Conservation (phyloP, 805 yeast species). For the Candida xyloterini region DNA sequence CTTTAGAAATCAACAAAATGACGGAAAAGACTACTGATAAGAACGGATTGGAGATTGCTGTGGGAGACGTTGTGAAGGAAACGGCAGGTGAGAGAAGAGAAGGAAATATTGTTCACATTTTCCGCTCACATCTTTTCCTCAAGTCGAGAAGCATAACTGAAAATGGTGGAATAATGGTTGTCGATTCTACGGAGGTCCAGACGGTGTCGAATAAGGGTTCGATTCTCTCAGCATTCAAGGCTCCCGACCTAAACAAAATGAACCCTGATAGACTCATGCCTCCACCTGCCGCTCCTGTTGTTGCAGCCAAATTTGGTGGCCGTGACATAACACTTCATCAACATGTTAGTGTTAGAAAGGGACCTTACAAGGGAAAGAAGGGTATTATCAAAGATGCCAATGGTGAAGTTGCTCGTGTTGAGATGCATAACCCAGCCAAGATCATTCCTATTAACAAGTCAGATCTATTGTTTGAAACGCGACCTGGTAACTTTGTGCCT, state of each 20-base stretch:
- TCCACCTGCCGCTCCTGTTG: constrained; percentile 55
- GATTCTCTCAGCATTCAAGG: constrained; percentile 49
- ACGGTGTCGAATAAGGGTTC: constrained; percentile 83
- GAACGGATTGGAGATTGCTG: constrained; percentile 77
- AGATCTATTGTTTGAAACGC: constrained; percentile 66
- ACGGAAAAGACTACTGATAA: constrained; percentile 84
- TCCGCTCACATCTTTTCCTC: constrained; percentile 73
- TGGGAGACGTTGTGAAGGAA: constrained; percentile 93
- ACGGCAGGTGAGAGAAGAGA: constrained; percentile 78
- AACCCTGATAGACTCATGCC: constrained; percentile 72
- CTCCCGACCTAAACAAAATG: constrained; percentile 76
- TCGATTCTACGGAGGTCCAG: constrained; percentile 68
- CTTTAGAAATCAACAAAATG: constrained; percentile 59
- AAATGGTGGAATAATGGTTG: constrained; percentile 89
- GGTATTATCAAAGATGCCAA: constrained; percentile 94
- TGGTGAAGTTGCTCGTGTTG: constrained; percentile 88
- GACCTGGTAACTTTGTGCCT: constrained; percentile 69
- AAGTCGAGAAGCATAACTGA: constrained; percentile 77
- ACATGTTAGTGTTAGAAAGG: constrained; percentile 79
- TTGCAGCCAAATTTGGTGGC: constrained; percentile 56
- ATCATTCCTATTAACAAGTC: constrained; percentile 80
- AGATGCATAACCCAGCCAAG: constrained; percentile 88
- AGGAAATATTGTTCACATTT: constrained; percentile 84
- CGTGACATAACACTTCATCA: constrained; percentile 80
- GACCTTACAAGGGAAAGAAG: constrained; percentile 93